These are phyloP conservation scores for Cryphonectria naterciae DNA, from an alignment of 2,329 filamentous ascomycete genomes.

Conservation along the genomic window DNA sequence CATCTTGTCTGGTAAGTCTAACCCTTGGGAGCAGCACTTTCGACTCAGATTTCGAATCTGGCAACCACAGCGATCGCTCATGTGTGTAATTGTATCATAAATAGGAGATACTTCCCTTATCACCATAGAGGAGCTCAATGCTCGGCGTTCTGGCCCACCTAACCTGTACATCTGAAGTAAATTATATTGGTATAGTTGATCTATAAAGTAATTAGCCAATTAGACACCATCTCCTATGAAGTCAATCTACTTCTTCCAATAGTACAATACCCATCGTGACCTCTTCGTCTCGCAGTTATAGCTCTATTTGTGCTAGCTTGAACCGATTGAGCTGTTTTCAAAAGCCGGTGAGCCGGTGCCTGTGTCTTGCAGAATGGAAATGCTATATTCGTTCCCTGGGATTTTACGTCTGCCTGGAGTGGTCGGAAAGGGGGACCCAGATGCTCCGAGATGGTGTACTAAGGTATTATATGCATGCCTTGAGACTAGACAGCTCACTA, in stretches of 20 bases:
- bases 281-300: too few species aligned
- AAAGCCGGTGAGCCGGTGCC: neutral
- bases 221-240: neutral
- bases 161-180: neutral
- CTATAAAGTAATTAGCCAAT: neutral
- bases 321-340: conserved; percentile 5
- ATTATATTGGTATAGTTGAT: neutral
- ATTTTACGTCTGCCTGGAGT: neutral
- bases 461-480: neutral
- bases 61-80: neutral
- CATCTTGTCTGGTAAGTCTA: too few species aligned
- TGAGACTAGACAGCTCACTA: neutral
- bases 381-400: neutral
- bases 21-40: neutral
- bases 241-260: conserved; percentile 12
- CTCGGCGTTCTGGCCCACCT: conserved; percentile 11
- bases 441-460: neutral
- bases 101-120: conserved; percentile 3
- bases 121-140: neutral
- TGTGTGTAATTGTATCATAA: neutral
- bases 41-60: neutral
- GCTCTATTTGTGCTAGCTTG: conserved; percentile 10
- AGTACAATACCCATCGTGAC: neutral
- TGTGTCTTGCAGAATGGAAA: neutral
- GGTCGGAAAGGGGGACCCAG: neutral